Conservation (phyloP, 2,329 filamentous ascomycete species). For the Daldinia sp. region DNA sequence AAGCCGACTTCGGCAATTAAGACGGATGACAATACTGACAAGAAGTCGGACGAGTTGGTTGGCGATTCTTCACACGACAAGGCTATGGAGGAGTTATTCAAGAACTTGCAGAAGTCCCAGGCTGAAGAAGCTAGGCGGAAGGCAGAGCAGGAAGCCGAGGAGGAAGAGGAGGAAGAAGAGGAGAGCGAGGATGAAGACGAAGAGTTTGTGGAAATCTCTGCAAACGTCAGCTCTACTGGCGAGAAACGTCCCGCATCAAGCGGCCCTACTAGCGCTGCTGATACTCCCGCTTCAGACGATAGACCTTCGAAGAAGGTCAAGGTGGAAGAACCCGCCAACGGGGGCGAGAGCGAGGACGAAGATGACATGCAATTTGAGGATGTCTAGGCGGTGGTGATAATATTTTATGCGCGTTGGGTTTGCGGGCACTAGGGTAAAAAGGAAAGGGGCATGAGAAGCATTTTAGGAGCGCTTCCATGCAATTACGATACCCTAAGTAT, state of each 20-base stretch:
- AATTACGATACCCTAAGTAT: constrained; percentile 32
- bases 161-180: constrained; percentile 54
- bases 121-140: constrained; percentile 60
- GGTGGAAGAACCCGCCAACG: constrained; percentile 54
- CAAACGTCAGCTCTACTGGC: constrained; percentile 40
- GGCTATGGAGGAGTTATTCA: constrained; percentile 73
- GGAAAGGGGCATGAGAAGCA: neutral
- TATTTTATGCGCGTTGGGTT: neutral
- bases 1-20: constrained; percentile 48
- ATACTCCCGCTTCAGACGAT: constrained; percentile 45
- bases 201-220: constrained; percentile 50
- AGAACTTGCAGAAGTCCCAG: constrained; percentile 67
- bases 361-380: constrained; percentile 59
- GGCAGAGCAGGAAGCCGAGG: constrained; percentile 56
- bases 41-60: constrained; percentile 53
- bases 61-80: constrained; percentile 60
- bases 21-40: constrained; percentile 56
- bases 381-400: constrained; percentile 42
- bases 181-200: constrained; percentile 45
- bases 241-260: constrained; percentile 45
- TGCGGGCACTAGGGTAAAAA: neutral
- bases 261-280: constrained; percentile 45
- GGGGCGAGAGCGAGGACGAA: constrained; percentile 49
- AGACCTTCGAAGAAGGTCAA: constrained; percentile 61
- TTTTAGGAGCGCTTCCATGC: neutral